phyloP scores from a whole-genome alignment of 805 yeast species.

The Brettanomyces custersianus region DNA sequence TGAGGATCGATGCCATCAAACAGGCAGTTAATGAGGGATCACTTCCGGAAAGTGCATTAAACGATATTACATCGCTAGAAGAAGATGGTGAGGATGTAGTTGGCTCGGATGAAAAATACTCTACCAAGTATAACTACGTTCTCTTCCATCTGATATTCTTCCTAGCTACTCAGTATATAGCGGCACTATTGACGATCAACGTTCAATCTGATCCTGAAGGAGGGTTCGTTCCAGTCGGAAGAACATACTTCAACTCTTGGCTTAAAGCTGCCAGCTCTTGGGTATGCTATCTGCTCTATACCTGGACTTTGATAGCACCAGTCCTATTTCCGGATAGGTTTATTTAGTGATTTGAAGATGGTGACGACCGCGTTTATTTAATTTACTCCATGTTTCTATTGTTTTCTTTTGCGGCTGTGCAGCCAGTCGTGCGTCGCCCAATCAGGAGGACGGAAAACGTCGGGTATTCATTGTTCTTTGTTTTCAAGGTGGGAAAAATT shows the following conservation, averaged over 20 bases:
- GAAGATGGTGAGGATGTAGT: conserved; percentile 33
- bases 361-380: too few relatives aligned
- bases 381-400: too few relatives aligned
- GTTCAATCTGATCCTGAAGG: conserved; percentile 60
- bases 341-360: too few relatives aligned
- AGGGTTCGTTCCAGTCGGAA: conserved; percentile 91
- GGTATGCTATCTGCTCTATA: conserved; percentile 79
- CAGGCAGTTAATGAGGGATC: conserved; percentile 97
- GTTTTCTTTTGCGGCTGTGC: too few relatives aligned
- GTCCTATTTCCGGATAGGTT: conserved; percentile 86
- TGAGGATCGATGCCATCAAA: conserved; percentile 79
- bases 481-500: too few relatives aligned
- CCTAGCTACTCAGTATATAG: conserved; percentile 94
- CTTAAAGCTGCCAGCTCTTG: conserved; percentile 87
- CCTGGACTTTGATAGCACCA: conserved; percentile 91
- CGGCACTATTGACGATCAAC: conserved; percentile 85
- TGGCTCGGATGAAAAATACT: conserved; percentile 41
- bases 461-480: too few relatives aligned
- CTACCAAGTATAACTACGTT: conserved; percentile 75
- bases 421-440: too few relatives aligned
- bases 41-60: conserved; percentile 83
- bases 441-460: too few relatives aligned
- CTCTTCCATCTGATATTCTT: conserved; percentile 87
- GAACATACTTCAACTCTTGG: conserved; percentile 94
- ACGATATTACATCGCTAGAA: conserved; percentile 58